phyloP scores from a whole-genome alignment of 2,329 filamentous ascomycete genomes.

The Pseudofabraea citricarpa region DNA sequence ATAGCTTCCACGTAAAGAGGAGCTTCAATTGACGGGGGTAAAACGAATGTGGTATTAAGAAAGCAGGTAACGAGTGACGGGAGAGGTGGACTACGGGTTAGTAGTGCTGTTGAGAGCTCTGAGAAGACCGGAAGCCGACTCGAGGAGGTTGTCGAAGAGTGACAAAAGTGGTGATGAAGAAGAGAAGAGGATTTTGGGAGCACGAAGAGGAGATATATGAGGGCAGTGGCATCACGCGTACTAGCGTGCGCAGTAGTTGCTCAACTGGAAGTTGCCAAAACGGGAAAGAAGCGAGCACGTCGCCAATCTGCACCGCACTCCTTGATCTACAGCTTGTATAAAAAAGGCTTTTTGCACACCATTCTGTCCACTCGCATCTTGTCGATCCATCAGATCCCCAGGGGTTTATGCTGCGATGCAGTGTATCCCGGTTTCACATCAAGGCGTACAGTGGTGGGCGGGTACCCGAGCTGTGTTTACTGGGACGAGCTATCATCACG shows the following conservation, averaged over 20 bases:
- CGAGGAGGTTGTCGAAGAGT: conserved; percentile 9
- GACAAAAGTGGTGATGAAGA: conserved; percentile 4
- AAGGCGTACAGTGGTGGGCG: conserved; percentile 7
- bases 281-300: conserved; percentile 5
- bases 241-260: too few species aligned
- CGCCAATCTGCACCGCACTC: background rate
- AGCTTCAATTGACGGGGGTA: background rate
- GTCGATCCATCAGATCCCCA: background rate
- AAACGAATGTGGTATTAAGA: conserved; percentile 12
- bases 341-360: background rate
- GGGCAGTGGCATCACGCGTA: background rate
- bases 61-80: conserved; percentile 14
- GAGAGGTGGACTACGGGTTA: conserved; percentile 2
- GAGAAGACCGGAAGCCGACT: conserved; percentile 12
- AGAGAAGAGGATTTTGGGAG: conserved; percentile 3
- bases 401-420: conserved; percentile 5
- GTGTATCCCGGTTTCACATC: conserved; percentile 10
- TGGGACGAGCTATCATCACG: too few species aligned
- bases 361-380: too few species aligned
- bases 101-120: conserved; percentile 4
- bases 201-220: conserved; percentile 3
- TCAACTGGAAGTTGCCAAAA: too few species aligned
- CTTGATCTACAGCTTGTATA: background rate
- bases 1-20: background rate
- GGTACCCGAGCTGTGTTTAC: conserved; percentile 10